Evolutionary conservation across 225 moss, liverwort and hornwort species (phyloP).

Genomic region (Straminergon stramineum): DNA sequence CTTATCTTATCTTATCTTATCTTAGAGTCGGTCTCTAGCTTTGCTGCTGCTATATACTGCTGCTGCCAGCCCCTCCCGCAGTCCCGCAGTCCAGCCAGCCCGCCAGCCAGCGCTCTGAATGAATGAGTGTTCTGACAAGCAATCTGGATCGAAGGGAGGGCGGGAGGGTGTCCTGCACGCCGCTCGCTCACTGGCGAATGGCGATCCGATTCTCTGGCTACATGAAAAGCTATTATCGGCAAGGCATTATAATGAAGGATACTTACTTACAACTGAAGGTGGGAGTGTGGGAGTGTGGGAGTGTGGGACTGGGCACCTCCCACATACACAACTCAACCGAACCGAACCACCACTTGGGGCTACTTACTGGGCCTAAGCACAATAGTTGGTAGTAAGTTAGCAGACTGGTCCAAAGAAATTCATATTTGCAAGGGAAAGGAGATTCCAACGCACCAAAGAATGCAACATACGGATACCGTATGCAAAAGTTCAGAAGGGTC

Average conservation of each 20-base stretch:
- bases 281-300: no score
- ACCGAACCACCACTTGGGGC: background rate
- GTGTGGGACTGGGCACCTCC: no score
- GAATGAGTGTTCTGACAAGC: background rate
- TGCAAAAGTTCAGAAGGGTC: background rate
- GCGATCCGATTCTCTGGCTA: background rate
- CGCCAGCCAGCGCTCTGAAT: background rate
- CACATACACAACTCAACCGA: no score
- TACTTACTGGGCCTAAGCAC: background rate
- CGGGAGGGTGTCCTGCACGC: background rate
- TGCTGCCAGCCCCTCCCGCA: background rate
- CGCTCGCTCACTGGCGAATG: background rate
- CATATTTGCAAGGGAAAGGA: background rate
- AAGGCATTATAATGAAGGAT: no score
- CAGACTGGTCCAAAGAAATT: background rate
- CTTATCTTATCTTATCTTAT: no score
- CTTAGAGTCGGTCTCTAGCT: background rate
- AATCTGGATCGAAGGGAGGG: background rate
- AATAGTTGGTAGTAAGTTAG: background rate
- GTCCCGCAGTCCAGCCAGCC: background rate
- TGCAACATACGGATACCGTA: rapidly evolving
- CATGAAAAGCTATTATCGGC: no score
- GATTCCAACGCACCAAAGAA: background rate
- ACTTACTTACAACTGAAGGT: background rate
- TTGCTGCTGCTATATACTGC: no score